phyloP scores from a whole-genome alignment of 495 filamentous ascomycete genomes.

The Aspergillus conjunctus region DNA sequence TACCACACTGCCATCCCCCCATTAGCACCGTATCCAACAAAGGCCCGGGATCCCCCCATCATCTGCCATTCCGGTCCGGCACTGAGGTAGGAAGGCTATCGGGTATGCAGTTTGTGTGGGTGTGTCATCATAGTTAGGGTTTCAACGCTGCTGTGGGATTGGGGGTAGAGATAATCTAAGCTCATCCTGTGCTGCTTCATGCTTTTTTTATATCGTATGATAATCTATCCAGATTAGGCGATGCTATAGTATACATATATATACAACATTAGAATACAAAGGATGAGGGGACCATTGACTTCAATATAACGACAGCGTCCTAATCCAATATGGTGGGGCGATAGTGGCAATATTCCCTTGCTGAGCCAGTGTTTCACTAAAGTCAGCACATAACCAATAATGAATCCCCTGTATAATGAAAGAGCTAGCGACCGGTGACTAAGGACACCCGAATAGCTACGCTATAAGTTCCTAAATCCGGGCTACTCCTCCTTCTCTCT shows the following conservation, averaged over 20 bases:
- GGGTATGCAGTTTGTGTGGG: slow-evolving; percentile 29
- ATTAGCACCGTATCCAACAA: neutral
- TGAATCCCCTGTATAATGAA: neutral
- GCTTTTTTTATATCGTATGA: neutral
- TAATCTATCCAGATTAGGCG: neutral
- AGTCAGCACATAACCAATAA: neutral
- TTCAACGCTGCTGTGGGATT: neutral
- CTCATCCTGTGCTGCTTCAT: neutral
- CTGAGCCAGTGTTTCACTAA: neutral
- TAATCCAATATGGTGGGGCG: neutral
- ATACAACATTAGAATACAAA: neutral
- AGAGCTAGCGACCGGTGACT: slow-evolving; percentile 2
- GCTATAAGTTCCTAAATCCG: slow-evolving; percentile 1
- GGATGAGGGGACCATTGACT: neutral
- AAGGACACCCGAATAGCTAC: neutral
- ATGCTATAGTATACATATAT: neutral
- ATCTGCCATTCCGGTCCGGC: neutral
- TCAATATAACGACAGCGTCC: neutral
- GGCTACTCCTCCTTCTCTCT: neutral
- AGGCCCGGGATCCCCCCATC: neutral
- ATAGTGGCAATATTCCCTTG: neutral
- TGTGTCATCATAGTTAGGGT: slow-evolving; percentile 11
- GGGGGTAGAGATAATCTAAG: neutral
- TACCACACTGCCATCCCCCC: neutral
- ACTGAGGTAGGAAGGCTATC: slow-evolving; percentile 9